Conservation (phyloP, 75 land plant species). For the Pseudotsuga menziesii region DNA sequence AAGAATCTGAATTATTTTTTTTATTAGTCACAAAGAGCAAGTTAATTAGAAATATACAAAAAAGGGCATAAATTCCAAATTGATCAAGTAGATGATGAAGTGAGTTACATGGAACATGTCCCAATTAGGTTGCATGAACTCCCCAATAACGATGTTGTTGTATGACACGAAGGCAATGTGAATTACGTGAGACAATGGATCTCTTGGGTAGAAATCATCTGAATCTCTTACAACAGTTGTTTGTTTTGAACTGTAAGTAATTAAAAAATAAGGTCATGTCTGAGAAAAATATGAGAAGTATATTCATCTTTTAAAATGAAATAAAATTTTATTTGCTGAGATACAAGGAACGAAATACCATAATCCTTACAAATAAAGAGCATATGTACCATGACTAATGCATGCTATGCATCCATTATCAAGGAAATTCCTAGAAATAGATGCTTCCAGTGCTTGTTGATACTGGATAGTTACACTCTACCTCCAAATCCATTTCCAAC, state of each 20-base stretch:
- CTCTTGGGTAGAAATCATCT: slow-evolving; percentile 91
- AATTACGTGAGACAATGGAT: slow-evolving; percentile 88
- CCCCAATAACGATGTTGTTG: slow-evolving; percentile 86
- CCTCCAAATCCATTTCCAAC: slow-evolving; percentile 79
- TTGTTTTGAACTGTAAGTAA: slow-evolving; percentile 70
- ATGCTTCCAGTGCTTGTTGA: slow-evolving; percentile 74
- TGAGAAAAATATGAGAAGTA: background rate
- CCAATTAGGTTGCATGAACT: slow-evolving; percentile 97
- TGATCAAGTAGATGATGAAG: background rate
- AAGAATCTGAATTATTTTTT: slow-evolving; percentile 37
- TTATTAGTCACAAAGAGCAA: background rate
- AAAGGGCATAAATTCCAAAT: background rate
- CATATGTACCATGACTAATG: slow-evolving; percentile 91
- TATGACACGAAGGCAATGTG: slow-evolving; percentile 89
- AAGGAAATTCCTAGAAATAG: slow-evolving; percentile 67
- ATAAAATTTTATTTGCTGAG: background rate
- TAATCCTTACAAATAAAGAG: slow-evolving; percentile 58
- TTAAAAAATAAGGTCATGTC: background rate
- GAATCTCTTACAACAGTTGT: slow-evolving; percentile 89
- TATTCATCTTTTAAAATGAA: background rate
- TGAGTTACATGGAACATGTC: slow-evolving; percentile 72
- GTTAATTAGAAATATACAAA: background rate
- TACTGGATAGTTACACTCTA: slow-evolving; percentile 58
- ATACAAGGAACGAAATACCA: background rate
- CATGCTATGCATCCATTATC: slow-evolving; percentile 93